Evolutionary conservation across 1,284 basidiomycete genomes (phyloP).

Genomic region (Boletus sp.): DNA sequence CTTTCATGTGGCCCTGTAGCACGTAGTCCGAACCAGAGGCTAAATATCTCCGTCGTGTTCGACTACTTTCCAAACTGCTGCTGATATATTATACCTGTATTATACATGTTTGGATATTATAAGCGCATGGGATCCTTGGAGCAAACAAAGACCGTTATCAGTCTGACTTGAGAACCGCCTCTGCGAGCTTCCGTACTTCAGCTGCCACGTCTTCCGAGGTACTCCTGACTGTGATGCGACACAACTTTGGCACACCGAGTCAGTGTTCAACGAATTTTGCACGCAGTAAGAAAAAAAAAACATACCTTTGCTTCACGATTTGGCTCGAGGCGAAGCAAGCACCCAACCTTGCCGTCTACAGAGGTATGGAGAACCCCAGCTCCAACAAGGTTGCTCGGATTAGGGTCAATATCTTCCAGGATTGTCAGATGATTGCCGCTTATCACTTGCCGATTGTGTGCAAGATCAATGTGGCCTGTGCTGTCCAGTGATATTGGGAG

Average conservation of each 20-base stretch:
- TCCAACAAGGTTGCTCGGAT: conserved; percentile 83
- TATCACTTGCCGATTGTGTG: conserved; percentile 72
- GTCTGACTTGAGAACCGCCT: conserved; percentile 47
- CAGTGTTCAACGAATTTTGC: neutral
- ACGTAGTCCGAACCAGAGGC: neutral
- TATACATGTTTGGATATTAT: conserved; percentile 16
- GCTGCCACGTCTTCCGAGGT: conserved; percentile 90
- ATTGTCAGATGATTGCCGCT: conserved; percentile 74
- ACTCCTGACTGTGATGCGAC: conserved; percentile 90
- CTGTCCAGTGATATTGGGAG: conserved; percentile 75
- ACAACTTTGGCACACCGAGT: conserved; percentile 54
- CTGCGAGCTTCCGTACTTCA: conserved; percentile 71
- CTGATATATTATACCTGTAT: conserved; percentile 30
- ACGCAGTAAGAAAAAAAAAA: neutral
- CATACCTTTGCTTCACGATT: conserved; percentile 90
- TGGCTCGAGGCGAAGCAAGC: conserved; percentile 89
- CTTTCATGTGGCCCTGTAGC: neutral
- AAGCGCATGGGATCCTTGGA: conserved; percentile 5
- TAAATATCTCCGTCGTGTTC: neutral
- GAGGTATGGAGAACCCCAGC: conserved; percentile 93
- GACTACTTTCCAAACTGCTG: conserved; percentile 7
- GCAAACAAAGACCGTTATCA: conserved; percentile 8
- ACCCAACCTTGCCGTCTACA: conserved; percentile 88
- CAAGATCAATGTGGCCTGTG: conserved; percentile 69
- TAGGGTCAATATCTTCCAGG: conserved; percentile 80